Evolutionary conservation across 1,284 basidiomycete species (phyloP).

Genomic region (Afroboletus lepidellus): DNA sequence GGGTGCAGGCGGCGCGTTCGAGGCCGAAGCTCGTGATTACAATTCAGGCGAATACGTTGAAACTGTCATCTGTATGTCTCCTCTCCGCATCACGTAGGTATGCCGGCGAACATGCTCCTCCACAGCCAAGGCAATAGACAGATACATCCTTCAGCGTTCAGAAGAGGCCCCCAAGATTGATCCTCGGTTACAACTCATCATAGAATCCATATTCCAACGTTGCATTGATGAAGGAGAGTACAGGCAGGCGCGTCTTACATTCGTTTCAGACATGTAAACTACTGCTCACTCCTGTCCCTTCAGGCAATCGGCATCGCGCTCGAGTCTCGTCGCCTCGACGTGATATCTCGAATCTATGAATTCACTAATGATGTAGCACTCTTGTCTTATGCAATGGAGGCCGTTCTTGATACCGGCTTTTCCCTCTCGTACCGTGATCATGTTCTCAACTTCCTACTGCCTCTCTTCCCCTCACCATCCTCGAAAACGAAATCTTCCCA

Average conservation of each 20-base stretch:
- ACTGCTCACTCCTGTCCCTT: slow-evolving; percentile 10
- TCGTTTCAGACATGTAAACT: background rate
- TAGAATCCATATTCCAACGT: slow-evolving; percentile 82
- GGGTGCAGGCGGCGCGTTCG: slow-evolving; percentile 84
- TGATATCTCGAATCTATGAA: slow-evolving; percentile 76
- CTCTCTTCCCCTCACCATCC: slow-evolving; percentile 73
- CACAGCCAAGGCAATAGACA: slow-evolving; percentile 90
- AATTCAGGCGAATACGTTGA: slow-evolving; percentile 87
- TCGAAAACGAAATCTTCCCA: slow-evolving; percentile 70
- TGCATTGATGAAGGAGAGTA: slow-evolving; percentile 86
- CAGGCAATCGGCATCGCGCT: slow-evolving; percentile 93
- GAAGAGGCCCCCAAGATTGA: slow-evolving; percentile 68
- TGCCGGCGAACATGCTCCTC: slow-evolving; percentile 7
- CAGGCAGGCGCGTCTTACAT: slow-evolving; percentile 67
- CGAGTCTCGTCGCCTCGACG: slow-evolving; percentile 83
- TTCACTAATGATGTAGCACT: slow-evolving; percentile 73
- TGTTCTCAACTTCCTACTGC: slow-evolving; percentile 82
- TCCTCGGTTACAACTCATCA: slow-evolving; percentile 73
- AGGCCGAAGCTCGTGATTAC: slow-evolving; percentile 61
- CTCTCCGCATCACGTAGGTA: background rate
- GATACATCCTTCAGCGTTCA: slow-evolving; percentile 69
- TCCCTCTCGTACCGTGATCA: slow-evolving; percentile 80
- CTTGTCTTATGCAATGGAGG: slow-evolving; percentile 88
- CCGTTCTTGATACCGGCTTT: slow-evolving; percentile 81
- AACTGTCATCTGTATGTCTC: slow-evolving; percentile 83